Base-by-base conservation (phyloP, 2,329 filamentous ascomycete species). In the Tolypocladium tundrense region DNA sequence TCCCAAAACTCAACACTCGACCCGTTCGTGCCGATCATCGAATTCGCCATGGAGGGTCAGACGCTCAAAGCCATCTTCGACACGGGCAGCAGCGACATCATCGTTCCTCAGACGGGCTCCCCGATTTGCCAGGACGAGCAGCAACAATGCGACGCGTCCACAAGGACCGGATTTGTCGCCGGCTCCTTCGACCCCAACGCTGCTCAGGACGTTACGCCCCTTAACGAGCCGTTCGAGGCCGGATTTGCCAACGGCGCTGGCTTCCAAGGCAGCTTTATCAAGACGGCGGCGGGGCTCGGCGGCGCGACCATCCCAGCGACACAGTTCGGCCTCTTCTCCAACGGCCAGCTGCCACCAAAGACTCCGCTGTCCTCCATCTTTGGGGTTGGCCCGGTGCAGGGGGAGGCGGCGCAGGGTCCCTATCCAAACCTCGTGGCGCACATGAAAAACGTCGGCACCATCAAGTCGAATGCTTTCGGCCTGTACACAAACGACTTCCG, bases 11-110 rank as follows among this genome's bases (percentile, higher is more conserved):
- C 13, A 2, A 40, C 31, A 7, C 39, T 42, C 24, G 52, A 11
- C 8, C 52, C 52, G 6, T 59, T 57, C 24, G 39, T 54, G n/a
- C 57, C 53, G 5, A 52, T 58, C 43, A 45, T 58, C 27, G 54
- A 58, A 11, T 58, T 56, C 54, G 1, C 37, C 13, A 33, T 58
- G 14, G 57, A 42, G 13, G 48, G 24, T 2, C 57, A 58, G 21
- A 16, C 3, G 3, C 37, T 58, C 14, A 52, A 7, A 21, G 57
- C 24, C 27, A 50, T 58, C 7, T 51, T 58, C 24, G 57, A 58
- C 16, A 58, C 57, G 9, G 57, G 57, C 8, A 56, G 53, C 37
- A 48, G 53, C 27, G 53, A 58, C 31, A 43, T 54, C 9, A 31
- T 27, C 6, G 40, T 54, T 1, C 57, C 57, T 4, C 24, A 9